A percentile compares a stretch with the other conserved stretches of the same genome.
phyloP scores from a whole-genome alignment of 108 stramenopile genomes.

The Ochromonas danica region DNA sequence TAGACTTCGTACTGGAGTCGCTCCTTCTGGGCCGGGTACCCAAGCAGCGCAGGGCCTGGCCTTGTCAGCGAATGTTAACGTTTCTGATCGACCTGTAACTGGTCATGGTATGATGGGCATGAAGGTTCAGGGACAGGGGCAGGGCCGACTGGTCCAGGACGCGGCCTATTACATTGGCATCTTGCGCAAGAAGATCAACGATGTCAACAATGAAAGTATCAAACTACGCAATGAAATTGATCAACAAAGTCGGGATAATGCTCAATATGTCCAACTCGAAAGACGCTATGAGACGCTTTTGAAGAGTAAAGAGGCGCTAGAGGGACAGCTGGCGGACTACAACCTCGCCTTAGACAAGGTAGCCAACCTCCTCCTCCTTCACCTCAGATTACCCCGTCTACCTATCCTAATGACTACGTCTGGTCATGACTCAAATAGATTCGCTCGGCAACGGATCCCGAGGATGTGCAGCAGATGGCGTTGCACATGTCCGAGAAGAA shows the following conservation, averaged over 20 bases:
- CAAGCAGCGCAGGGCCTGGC: constrained; percentile 46
- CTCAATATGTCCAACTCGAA: constrained; percentile 51
- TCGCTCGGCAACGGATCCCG: constrained; percentile 59
- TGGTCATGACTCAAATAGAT: too few relatives aligned
- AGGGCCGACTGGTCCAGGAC: constrained; percentile 65
- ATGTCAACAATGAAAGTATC: constrained; percentile 38
- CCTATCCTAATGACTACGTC: too few relatives aligned
- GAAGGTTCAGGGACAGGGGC: constrained; percentile 47
- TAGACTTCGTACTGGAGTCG: constrained; percentile 16
- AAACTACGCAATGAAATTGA: constrained; percentile 46
- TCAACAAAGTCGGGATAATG: constrained; percentile 46
- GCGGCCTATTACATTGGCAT: constrained; percentile 57
- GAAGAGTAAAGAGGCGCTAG: constrained; percentile 49
- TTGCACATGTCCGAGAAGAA: constrained; percentile 27
- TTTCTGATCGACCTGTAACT: constrained; percentile 65
- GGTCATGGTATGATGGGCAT: constrained; percentile 65
- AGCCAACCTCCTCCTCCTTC: not conserved
- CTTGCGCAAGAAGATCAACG: constrained; percentile 52
- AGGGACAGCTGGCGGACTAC: constrained; percentile 66
- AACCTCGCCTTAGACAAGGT: constrained; percentile 69
- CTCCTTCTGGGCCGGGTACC: constrained; percentile 31
- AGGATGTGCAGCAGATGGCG: constrained; percentile 48
- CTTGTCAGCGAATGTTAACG: constrained; percentile 55
- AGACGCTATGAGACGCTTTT: constrained; percentile 60
- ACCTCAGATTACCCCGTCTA: too few relatives aligned